Evolutionary conservation across 2,329 filamentous ascomycete genomes (phyloP).

Genomic region (Colletotrichum karsti): DNA sequence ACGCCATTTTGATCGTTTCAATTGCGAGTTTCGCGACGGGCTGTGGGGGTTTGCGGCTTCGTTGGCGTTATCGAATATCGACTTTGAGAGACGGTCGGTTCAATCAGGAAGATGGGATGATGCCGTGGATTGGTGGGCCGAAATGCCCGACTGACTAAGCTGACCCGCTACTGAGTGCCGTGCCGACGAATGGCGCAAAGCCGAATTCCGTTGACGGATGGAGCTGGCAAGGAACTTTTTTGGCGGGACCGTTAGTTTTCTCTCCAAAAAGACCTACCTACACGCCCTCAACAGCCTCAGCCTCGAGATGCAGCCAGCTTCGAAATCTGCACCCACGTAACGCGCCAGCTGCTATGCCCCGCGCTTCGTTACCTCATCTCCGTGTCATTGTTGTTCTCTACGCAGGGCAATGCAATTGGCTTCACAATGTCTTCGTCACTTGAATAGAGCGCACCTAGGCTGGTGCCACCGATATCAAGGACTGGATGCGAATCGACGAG

Average conservation of each 20-base stretch:
- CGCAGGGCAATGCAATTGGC: conserved; percentile 31
- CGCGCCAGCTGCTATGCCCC: conserved; percentile 22
- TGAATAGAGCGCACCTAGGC: conserved; percentile 32
- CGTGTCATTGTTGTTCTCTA: background rate
- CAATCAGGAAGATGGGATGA: conserved; percentile 25
- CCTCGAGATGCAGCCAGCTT: conserved; percentile 15
- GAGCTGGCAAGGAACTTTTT: conserved; percentile 5
- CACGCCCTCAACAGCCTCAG: background rate
- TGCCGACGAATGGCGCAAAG: conserved; percentile 6
- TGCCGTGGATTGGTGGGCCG: conserved; percentile 25
- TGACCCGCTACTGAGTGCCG: background rate
- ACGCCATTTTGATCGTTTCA: conserved; percentile 50
- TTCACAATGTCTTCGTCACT: conserved; percentile 31
- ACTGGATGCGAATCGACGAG: conserved; percentile 7
- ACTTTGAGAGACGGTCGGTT: conserved; percentile 37
- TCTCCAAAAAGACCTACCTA: background rate
- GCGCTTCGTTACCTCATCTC: background rate
- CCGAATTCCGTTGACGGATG: conserved; percentile 18
- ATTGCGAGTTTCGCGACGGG: conserved; percentile 32
- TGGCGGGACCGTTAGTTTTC: background rate
- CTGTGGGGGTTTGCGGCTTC: conserved; percentile 33
- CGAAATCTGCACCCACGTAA: background rate
- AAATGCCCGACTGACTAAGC: conserved; percentile 13
- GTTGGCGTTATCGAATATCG: conserved; percentile 31
- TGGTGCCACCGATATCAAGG: conserved; percentile 13